phyloP scores from a whole-genome alignment of 352 stramenopile genomes.

The Phytopythium vexans region DNA sequence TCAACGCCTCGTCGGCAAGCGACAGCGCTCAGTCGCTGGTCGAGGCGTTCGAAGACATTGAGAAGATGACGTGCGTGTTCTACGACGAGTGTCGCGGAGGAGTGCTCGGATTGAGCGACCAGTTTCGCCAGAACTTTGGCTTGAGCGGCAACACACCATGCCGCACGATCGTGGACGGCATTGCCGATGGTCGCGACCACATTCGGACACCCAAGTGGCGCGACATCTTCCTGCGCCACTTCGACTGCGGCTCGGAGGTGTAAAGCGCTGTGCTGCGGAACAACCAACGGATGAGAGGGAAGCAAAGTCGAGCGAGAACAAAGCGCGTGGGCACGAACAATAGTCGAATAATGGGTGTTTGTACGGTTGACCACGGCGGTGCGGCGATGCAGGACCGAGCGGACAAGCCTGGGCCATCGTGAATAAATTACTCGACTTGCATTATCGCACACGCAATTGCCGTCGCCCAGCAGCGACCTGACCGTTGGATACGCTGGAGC shows the following conservation, averaged over 20 bases:
- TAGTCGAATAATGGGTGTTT: slow-evolving; percentile 4
- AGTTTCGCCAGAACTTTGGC: slow-evolving; percentile 72
- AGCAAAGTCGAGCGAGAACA: slow-evolving; percentile 1
- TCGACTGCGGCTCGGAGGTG: slow-evolving; percentile 37
- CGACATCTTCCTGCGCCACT: slow-evolving; percentile 58
- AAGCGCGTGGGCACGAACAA: not conserved
- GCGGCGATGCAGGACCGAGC: too few relatives aligned
- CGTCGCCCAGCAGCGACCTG: too few relatives aligned
- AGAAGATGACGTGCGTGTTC: slow-evolving; percentile 89
- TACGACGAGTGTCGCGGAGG: slow-evolving; percentile 80
- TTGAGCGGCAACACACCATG: slow-evolving; percentile 54
- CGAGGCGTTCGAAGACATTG: slow-evolving; percentile 61
- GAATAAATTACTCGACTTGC: slow-evolving; percentile 6
- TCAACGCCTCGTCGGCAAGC: slow-evolving; percentile 27
- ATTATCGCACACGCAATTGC: not conserved
- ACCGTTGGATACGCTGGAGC: too few relatives aligned
- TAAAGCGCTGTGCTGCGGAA: not conserved
- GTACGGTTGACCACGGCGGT: not conserved
- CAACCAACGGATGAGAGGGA: not conserved
- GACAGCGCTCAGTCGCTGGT: slow-evolving; percentile 19
- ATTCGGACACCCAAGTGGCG: slow-evolving; percentile 77
- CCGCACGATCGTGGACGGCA: slow-evolving; percentile 48
- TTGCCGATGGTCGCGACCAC: slow-evolving; percentile 50
- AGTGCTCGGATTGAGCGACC: slow-evolving; percentile 57
- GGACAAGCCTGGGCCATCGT: not conserved